Evolutionary conservation across 306 rosid species (phyloP).

Genomic region (Prunus mume): DNA sequence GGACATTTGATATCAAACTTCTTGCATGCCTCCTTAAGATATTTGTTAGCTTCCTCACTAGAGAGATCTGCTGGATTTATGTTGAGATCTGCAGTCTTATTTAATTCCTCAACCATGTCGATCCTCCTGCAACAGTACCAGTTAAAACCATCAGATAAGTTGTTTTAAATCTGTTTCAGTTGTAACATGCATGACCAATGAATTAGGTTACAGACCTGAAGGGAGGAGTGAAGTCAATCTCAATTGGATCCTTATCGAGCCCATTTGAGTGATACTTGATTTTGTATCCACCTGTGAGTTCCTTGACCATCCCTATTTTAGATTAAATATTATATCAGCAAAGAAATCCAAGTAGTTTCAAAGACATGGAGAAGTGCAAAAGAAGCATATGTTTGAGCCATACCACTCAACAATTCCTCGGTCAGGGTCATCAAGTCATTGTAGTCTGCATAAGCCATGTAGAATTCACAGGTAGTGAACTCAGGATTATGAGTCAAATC

Average conservation of each 20-base stretch:
- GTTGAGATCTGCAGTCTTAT: slow-evolving; percentile 65
- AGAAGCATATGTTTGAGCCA: slow-evolving; percentile 11
- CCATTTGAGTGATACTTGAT: slow-evolving; percentile 72
- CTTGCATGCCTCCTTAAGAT: slow-evolving; percentile 67
- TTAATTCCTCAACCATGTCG: slow-evolving; percentile 87
- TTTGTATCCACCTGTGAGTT: slow-evolving; percentile 81
- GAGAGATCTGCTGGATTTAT: slow-evolving; percentile 73
- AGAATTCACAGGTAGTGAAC: slow-evolving; percentile 94
- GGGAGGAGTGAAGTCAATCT: slow-evolving; percentile 42
- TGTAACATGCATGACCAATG: not conserved
- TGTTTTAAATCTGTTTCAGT: not conserved
- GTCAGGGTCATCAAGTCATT: slow-evolving; percentile 82
- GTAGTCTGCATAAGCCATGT: slow-evolving; percentile 90
- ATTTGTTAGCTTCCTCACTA: slow-evolving; percentile 72
- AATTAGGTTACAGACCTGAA: slow-evolving; percentile 45
- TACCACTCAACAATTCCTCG: slow-evolving; percentile 87
- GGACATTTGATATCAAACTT: slow-evolving; percentile 75
- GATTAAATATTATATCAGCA: slow-evolving; percentile 19
- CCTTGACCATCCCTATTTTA: slow-evolving; percentile 72
- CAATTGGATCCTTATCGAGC: slow-evolving; percentile 25
- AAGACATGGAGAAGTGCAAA: not conserved
- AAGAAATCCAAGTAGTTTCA: slow-evolving; percentile 7
- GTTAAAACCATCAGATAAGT: slow-evolving; percentile 18
- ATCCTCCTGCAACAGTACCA: slow-evolving; percentile 59
- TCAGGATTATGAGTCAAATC: slow-evolving; percentile 97